Evolutionary conservation across 2,329 filamentous ascomycete genomes (phyloP).

Genomic region (Apiospora aurea): DNA sequence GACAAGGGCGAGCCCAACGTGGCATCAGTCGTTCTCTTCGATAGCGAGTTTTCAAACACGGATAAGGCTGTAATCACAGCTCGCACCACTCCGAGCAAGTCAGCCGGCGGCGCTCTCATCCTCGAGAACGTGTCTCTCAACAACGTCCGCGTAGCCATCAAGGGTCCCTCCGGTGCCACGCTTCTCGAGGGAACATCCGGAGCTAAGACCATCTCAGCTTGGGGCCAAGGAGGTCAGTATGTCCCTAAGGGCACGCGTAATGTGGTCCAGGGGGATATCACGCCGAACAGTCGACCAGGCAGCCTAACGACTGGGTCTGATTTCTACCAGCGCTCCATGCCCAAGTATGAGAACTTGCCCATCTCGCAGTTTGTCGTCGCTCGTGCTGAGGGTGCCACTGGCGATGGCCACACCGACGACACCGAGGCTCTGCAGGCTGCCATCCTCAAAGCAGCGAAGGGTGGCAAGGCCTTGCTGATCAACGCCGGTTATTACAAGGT

Average conservation of each 20-base stretch:
- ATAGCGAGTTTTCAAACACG: constrained; percentile 74
- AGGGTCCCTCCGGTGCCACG: constrained; percentile 51
- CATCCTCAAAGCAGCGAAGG: constrained; percentile 60
- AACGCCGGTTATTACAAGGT: constrained; percentile 69
- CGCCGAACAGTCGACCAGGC: constrained; percentile 56
- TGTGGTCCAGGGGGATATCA: constrained; percentile 55
- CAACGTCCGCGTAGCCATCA: constrained; percentile 51
- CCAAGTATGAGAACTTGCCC: constrained; percentile 71
- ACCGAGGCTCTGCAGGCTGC: constrained; percentile 73
- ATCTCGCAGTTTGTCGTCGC: constrained; percentile 71
- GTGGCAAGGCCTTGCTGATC: constrained; percentile 64
- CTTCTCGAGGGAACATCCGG: constrained; percentile 63
- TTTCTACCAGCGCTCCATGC: constrained; percentile 79
- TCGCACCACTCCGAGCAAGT: constrained; percentile 42
- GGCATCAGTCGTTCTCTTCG: constrained; percentile 77
- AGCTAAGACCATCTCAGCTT: constrained; percentile 58
- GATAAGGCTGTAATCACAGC: constrained; percentile 73
- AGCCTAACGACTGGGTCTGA: constrained; percentile 59
- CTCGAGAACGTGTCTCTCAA: constrained; percentile 57
- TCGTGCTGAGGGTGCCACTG: constrained; percentile 71
- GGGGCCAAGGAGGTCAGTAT: constrained; percentile 74
- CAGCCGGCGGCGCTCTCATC: constrained; percentile 51
- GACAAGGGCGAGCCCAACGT: constrained; percentile 61
- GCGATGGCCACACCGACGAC: constrained; percentile 79
- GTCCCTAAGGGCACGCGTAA: constrained; percentile 49